Conservation (phyloP, 192 early-diverging fungal genomes). For the Pecoramyces ruminantium region DNA sequence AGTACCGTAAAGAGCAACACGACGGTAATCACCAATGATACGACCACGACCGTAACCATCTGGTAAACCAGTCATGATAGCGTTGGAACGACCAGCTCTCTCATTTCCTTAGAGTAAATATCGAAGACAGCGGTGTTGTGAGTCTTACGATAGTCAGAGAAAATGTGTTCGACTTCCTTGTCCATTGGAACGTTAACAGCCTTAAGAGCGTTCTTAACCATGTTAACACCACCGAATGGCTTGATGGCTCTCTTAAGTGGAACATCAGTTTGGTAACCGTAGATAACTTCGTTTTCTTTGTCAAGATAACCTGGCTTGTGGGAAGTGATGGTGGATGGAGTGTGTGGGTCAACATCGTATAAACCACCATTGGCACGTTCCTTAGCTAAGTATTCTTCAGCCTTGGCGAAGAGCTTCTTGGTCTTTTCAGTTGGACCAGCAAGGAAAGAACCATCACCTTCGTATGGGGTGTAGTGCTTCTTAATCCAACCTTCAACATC, state of each 20-base stretch:
- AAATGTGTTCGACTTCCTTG: slow-evolving; percentile 6
- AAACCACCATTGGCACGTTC: neutral
- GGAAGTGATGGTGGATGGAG: slow-evolving; percentile 5
- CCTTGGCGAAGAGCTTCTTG: neutral
- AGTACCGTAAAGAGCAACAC: slow-evolving; percentile 10
- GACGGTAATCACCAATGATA: slow-evolving; percentile 10
- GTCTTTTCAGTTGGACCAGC: neutral
- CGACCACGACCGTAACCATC: slow-evolving; percentile 10
- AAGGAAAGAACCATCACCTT: neutral
- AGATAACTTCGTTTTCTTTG: slow-evolving; percentile 10
- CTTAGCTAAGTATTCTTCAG: neutral
- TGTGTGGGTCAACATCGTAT: slow-evolving; percentile 8
- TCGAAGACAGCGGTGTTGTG: slow-evolving; percentile 12
- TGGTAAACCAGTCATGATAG: slow-evolving; percentile 9
- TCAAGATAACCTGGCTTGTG: slow-evolving; percentile 8
- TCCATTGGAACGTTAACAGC: slow-evolving; percentile 4
- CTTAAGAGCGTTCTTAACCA: slow-evolving; percentile 7
- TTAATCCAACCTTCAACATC: neutral
- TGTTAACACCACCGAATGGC: slow-evolving; percentile 8
- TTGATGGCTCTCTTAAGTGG: slow-evolving; percentile 10
- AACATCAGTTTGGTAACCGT: slow-evolving; percentile 11
- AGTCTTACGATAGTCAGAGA: slow-evolving; percentile 7
- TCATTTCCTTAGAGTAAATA: slow-evolving; percentile 7
- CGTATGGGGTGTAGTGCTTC: neutral
- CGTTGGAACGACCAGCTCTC: slow-evolving; percentile 8